Conservation (phyloP, 2,329 filamentous ascomycete genomes). For the Curvularia sp. region DNA sequence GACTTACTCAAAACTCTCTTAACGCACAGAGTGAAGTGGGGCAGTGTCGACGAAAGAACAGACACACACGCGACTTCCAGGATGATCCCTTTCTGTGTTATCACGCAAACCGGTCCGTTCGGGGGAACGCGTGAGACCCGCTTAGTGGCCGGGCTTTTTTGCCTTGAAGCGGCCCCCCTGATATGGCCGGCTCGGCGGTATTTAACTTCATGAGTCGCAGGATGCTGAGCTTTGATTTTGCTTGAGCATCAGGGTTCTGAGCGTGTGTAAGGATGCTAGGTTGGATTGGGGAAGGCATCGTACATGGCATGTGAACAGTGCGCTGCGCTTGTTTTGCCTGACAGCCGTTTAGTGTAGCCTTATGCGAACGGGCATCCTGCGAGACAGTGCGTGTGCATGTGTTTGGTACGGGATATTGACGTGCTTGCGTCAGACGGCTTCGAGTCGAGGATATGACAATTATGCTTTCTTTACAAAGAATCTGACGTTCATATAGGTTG, state of each 20-base stretch:
- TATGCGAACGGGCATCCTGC: not conserved
- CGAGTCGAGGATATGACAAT: not conserved
- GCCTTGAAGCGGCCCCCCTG: not conserved
- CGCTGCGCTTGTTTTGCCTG: not conserved
- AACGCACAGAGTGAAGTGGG: no score
- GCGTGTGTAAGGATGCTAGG: not conserved
- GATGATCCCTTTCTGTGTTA: not conserved
- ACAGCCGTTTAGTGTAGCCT: not conserved
- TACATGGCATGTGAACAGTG: not conserved
- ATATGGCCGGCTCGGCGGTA: not conserved
- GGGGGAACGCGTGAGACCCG: not conserved
- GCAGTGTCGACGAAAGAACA: not conserved
- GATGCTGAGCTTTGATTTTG: not conserved
- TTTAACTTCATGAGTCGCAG: constrained; percentile 2
- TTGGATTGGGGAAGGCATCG: not conserved
- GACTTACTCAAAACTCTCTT: no score
- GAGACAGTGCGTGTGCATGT: not conserved
- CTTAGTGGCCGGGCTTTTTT: not conserved
- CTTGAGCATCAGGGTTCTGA: not conserved
- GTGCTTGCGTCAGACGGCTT: not conserved
- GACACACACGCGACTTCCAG: not conserved
- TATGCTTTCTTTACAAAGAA: not conserved
- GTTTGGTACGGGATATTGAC: constrained; percentile 5
- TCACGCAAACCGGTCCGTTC: not conserved
- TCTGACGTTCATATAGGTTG: not conserved